Percentiles rank a stretch among this genome's conserved stretches.
These are phyloP conservation scores for Exophiala oligosperma DNA, from an alignment of 2,329 filamentous ascomycete species.

Conservation along the genomic window DNA sequence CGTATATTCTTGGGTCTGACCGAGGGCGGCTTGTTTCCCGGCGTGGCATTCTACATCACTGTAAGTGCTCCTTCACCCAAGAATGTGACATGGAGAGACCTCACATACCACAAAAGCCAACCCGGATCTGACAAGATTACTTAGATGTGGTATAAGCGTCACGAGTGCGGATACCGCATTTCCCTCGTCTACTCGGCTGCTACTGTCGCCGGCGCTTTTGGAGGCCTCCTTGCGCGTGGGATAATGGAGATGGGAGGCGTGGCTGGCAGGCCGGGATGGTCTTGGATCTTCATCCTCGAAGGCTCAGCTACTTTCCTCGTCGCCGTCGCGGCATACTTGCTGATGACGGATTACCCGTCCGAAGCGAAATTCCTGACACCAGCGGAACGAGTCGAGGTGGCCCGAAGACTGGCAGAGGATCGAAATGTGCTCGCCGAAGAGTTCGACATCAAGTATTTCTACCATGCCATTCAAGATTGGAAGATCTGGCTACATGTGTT, in stretches of 20 bases:
- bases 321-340: conserved; percentile 46
- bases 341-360: conserved; percentile 53
- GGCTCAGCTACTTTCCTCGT: conserved; percentile 45
- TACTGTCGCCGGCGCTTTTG: conserved; percentile 22
- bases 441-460: conserved; percentile 50
- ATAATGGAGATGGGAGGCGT: conserved; percentile 45
- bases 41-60: conserved; percentile 22
- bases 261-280: conserved; percentile 44
- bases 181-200: conserved; percentile 24
- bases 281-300: conserved; percentile 45
- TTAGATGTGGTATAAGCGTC: conserved; percentile 10
- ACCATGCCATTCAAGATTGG: conserved; percentile 51
- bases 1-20: conserved; percentile 46
- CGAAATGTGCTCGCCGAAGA: conserved; percentile 43
- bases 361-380: conserved; percentile 46
- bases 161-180: conserved; percentile 22
- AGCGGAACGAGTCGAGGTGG: conserved; percentile 40
- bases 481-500: conserved; percentile 46
- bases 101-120: neutral
- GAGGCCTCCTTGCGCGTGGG: conserved; percentile 38
- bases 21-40: conserved; percentile 39
- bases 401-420: conserved; percentile 43
- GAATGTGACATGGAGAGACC: neutral
- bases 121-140: neutral
- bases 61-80: neutral